Conservation (phyloP, 257 asterid genomes). For the Paulownia fortunei region DNA sequence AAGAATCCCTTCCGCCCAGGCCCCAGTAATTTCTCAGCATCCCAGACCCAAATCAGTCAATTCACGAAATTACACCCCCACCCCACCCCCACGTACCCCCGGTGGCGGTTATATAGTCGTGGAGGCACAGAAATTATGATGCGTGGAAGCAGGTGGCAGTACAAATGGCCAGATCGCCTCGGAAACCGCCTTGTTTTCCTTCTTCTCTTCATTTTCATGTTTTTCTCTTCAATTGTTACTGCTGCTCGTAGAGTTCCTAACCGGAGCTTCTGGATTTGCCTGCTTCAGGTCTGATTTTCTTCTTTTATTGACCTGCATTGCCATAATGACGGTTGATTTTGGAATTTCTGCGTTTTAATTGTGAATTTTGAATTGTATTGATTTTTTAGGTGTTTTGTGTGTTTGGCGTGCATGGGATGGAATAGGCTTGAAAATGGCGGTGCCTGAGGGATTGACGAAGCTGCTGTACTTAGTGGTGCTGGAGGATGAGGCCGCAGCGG, state of each 20-base stretch:
- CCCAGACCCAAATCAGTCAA: slow-evolving; percentile 33
- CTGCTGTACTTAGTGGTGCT: slow-evolving; percentile 75
- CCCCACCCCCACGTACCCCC: background rate
- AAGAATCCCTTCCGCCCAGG: background rate
- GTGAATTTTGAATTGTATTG: background rate
- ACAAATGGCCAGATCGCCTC: slow-evolving; percentile 67
- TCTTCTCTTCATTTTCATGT: slow-evolving; percentile 21
- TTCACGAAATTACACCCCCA: background rate
- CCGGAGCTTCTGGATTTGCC: slow-evolving; percentile 1
- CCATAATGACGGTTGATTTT: slow-evolving; percentile 19
- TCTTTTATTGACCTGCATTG: slow-evolving; percentile 26
- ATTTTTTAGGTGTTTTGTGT: background rate
- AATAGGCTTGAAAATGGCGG: slow-evolving; percentile 54
- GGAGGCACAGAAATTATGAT: slow-evolving; percentile 51
- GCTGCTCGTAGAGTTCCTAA: slow-evolving; percentile 4
- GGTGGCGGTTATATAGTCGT: slow-evolving; percentile 45
- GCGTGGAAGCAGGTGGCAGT: slow-evolving; percentile 62
- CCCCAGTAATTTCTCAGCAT: background rate
- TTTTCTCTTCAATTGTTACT: slow-evolving; percentile 8
- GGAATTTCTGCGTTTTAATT: slow-evolving; percentile 9
- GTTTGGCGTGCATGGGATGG: slow-evolving; percentile 33
- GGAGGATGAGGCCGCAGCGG: slow-evolving; percentile 51
- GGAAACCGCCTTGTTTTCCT: slow-evolving; percentile 39
- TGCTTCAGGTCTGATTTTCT: slow-evolving; percentile 28
- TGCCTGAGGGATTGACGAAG: slow-evolving; percentile 53